These are phyloP conservation scores for Agaricus subrufescens DNA, from an alignment of 768 basidiomycete genomes.

Conservation along the genomic window DNA sequence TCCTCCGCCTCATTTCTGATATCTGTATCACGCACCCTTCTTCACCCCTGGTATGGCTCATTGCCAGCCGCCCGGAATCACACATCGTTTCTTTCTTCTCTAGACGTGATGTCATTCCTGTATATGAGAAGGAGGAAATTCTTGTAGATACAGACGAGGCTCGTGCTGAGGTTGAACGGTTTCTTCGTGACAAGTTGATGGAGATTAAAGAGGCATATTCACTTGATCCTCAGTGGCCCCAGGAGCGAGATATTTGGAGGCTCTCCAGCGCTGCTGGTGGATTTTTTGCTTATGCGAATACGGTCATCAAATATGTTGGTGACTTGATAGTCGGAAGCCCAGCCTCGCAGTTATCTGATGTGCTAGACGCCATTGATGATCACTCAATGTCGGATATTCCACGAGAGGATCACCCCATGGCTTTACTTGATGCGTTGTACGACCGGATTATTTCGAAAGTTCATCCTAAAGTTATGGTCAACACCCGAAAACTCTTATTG, in stretches of 20 bases:
- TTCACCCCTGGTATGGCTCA: too few species aligned
- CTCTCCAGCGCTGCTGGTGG: neutral
- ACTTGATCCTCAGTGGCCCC: neutral
- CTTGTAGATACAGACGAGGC: too few species aligned
- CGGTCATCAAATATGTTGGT: neutral
- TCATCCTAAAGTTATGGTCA: neutral
- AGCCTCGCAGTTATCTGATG: neutral
- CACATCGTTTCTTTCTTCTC: too few species aligned
- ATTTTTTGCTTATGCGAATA: neutral
- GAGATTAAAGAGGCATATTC: too few species aligned
- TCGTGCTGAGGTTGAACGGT: too few species aligned
- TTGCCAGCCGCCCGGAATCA: too few species aligned
- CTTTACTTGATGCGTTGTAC: conserved; percentile 7
- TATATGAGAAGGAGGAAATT: too few species aligned
- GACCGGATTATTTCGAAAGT: neutral
- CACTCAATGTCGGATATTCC: too few species aligned
- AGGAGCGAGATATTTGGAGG: neutral
- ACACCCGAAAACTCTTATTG: neutral
- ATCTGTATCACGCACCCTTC: too few species aligned
- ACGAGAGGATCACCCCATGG: conserved; percentile 1
- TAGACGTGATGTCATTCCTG: too few species aligned
- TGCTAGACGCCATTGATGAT: neutral
- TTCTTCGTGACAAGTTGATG: too few species aligned
- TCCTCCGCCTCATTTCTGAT: too few species aligned
- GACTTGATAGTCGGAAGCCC: neutral